Conservation (phyloP, 139 green algal genomes). For the Diplosphaera chodatii region DNA sequence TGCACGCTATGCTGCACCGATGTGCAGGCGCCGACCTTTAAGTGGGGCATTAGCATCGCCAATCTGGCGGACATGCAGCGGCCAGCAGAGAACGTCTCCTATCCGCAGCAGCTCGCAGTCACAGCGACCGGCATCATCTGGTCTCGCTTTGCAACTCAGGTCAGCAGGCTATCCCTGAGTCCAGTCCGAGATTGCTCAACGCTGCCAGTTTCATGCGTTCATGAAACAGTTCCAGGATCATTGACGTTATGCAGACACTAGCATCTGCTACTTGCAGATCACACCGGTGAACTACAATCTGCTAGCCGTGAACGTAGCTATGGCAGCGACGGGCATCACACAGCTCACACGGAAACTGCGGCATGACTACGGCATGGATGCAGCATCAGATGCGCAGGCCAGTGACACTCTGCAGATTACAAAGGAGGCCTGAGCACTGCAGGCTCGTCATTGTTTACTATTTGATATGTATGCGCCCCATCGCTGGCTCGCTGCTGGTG, state of each 20-base stretch:
- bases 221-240: too few species aligned
- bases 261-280: constrained; percentile 62
- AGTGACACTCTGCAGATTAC: not conserved
- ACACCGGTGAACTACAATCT: constrained; percentile 94
- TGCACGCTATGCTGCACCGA: too few species aligned
- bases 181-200: too few species aligned
- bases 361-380: constrained; percentile 1
- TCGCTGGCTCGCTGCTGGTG: too few species aligned
- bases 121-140: constrained; percentile 88
- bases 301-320: constrained; percentile 83
- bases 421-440: not conserved
- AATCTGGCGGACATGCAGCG: constrained; percentile 91
- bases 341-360: constrained; percentile 72
- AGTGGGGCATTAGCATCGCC: constrained; percentile 93
- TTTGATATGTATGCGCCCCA: too few species aligned
- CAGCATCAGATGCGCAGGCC: not conserved
- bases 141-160: constrained; percentile 81
- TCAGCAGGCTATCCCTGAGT: too few species aligned
- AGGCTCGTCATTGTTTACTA: too few species aligned
- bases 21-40: constrained; percentile 89
- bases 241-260: too few species aligned
- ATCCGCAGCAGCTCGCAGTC: constrained; percentile 87
- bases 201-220: too few species aligned
- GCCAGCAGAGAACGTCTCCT: constrained; percentile 84
- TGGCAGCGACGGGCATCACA: constrained; percentile 79